A percentile compares a stretch with the other conserved stretches of the same genome.
Evolutionary conservation across 108 stramenopile species (phyloP).

Genomic region (Skeletonema costatum): DNA sequence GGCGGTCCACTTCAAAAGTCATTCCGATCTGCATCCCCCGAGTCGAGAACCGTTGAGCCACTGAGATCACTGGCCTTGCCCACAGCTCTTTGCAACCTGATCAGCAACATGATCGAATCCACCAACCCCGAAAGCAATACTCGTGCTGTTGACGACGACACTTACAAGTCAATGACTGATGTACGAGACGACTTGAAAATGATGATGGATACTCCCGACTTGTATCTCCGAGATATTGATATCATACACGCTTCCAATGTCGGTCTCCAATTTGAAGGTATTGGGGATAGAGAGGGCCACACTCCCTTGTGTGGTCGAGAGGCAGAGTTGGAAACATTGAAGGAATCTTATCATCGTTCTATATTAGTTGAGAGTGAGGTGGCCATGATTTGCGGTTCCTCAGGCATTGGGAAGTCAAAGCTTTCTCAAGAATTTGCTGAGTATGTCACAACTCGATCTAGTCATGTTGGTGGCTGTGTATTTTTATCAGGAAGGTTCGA

Average conservation of each 20-base stretch:
- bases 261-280: constrained; percentile 1
- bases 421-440: not conserved
- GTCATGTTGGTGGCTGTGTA: not conserved
- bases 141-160: not conserved
- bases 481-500: constrained; percentile 31
- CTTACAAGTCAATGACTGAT: not conserved
- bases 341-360: not conserved
- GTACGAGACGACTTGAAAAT: constrained; percentile 1
- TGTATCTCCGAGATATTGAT: constrained; percentile 2
- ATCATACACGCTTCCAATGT: not conserved
- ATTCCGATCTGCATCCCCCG: too few species aligned
- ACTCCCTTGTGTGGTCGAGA: not conserved
- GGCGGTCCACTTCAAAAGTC: too few species aligned
- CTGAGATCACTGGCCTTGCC: constrained; percentile 4
- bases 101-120: not conserved
- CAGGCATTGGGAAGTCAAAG: not conserved
- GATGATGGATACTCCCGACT: not conserved
- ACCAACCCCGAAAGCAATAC: too few species aligned
- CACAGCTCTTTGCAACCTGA: not conserved
- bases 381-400: not conserved
- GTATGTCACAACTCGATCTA: not conserved
- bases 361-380: not conserved
- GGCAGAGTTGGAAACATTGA: not conserved
- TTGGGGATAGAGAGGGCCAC: too few species aligned
- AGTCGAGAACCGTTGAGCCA: not conserved